phyloP scores from a whole-genome alignment of 1,139 yeast genomes.

The Lizanozyma gosingica region DNA sequence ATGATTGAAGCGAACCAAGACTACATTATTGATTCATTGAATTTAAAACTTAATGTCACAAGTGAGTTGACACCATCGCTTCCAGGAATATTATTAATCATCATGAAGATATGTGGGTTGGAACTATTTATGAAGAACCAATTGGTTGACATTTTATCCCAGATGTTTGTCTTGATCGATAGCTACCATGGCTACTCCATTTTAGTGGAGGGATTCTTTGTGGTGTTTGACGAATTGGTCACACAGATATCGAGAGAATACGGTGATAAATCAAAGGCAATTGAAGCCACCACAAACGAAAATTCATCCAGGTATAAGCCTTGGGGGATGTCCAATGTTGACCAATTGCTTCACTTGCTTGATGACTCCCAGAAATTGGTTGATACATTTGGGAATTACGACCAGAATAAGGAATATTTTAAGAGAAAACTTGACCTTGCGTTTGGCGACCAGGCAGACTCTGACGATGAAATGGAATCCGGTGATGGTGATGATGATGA shows the following conservation, averaged over 20 bases:
- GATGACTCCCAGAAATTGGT: conserved; percentile 27
- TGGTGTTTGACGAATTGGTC: conserved; percentile 59
- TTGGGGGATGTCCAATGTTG: conserved; percentile 43
- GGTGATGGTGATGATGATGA: conserved; percentile 14
- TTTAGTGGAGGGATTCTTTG: conserved; percentile 66
- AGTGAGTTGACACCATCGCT: conserved; percentile 61
- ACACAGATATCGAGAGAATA: conserved; percentile 41
- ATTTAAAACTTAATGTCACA: conserved; percentile 58
- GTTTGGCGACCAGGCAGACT: conserved; percentile 32
- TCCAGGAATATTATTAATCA: conserved; percentile 58
- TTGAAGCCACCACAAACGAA: conserved; percentile 9
- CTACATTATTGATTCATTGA: conserved; percentile 68
- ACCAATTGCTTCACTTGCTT: conserved; percentile 32
- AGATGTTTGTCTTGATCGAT: conserved; percentile 71
- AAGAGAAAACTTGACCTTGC: conserved; percentile 16
- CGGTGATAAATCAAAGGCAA: conserved; percentile 13
- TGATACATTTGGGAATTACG: conserved; percentile 22
- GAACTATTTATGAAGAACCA: conserved; percentile 46
- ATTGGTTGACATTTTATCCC: conserved; percentile 61
- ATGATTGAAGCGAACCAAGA: conserved; percentile 66
- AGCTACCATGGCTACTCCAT: conserved; percentile 73
- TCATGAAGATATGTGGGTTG: conserved; percentile 63
- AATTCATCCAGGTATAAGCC: conserved; percentile 29
- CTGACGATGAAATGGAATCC: conserved; percentile 12
- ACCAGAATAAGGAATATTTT: conserved; percentile 26